Conservation (phyloP, 2,329 filamentous ascomycete genomes). For the Chlorencoelia australis region DNA sequence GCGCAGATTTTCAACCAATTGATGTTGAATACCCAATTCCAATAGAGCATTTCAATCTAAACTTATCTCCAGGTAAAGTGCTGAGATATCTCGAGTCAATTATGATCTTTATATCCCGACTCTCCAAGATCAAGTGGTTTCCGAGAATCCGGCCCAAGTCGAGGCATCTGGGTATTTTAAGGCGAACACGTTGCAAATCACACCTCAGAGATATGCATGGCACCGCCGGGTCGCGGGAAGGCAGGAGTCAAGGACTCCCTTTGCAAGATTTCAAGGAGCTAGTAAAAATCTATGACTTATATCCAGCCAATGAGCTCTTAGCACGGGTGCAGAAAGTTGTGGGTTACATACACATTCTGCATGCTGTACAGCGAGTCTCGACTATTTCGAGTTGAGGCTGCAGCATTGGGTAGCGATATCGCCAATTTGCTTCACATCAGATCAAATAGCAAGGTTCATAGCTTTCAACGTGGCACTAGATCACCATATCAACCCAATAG, state of each 20-base stretch:
- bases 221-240: conserved; percentile 12
- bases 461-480: conserved; percentile 25
- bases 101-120: conserved; percentile 7
- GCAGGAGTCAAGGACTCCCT: conserved; percentile 1
- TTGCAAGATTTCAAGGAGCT: conserved; percentile 12
- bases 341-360: conserved; percentile 10
- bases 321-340: too few relatives aligned
- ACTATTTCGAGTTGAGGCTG: conserved; percentile 18
- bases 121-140: conserved; percentile 4
- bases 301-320: conserved; percentile 21
- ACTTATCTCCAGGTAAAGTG: too few relatives aligned
- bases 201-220: too few relatives aligned
- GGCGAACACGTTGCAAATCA: conserved; percentile 26
- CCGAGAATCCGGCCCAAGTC: conserved; percentile 7
- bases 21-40: too few relatives aligned
- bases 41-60: too few relatives aligned
- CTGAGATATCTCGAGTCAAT: too few relatives aligned
- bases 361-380: conserved; percentile 14
- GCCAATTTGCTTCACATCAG: conserved; percentile 13
- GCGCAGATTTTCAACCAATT: too few relatives aligned
- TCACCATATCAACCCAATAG: conserved; percentile 19
- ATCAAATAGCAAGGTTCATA: conserved; percentile 11
- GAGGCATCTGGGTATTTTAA: conserved; percentile 21
- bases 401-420: conserved; percentile 18
- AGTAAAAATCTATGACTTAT: conserved; percentile 16